These are phyloP conservation scores for Lecanicillium sp. DNA, from an alignment of 2,329 filamentous ascomycete species.

Conservation along the genomic window DNA sequence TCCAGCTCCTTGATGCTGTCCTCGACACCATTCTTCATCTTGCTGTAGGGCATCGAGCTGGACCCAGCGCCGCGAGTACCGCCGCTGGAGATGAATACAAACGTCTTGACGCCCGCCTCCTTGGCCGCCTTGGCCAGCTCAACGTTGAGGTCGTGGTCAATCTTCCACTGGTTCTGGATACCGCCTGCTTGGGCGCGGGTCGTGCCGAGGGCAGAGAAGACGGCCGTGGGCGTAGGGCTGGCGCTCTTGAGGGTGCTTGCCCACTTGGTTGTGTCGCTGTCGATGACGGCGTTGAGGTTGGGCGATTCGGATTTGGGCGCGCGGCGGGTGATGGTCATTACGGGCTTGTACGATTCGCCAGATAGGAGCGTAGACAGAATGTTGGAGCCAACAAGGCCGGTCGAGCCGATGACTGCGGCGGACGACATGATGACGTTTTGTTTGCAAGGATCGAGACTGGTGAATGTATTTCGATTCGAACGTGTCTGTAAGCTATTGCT, in stretches of 20 bases:
- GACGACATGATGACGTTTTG: slow-evolving; percentile 23
- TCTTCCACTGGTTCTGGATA: slow-evolving; percentile 72
- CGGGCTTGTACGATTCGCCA: slow-evolving; percentile 39
- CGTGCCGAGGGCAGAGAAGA: slow-evolving; percentile 75
- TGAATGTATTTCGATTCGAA: no score
- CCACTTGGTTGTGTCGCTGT: slow-evolving; percentile 64
- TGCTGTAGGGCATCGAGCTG: slow-evolving; percentile 40
- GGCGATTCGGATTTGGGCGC: slow-evolving; percentile 43
- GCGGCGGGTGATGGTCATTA: slow-evolving; percentile 61
- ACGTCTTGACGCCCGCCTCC: slow-evolving; percentile 61
- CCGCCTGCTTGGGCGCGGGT: slow-evolving; percentile 68
- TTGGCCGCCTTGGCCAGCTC: slow-evolving; percentile 69
- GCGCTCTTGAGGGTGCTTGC: slow-evolving; percentile 46
- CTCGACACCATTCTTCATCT: slow-evolving; percentile 86
- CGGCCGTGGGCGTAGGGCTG: slow-evolving; percentile 47
- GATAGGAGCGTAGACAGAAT: slow-evolving; percentile 62
- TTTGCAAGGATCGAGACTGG: no score
- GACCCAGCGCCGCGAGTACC: slow-evolving; percentile 34
- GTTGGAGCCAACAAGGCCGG: slow-evolving; percentile 61
- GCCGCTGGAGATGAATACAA: slow-evolving; percentile 63
- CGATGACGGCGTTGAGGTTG: slow-evolving; percentile 56
- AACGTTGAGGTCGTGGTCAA: slow-evolving; percentile 82
- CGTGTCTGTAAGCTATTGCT: no score
- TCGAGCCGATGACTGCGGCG: slow-evolving; percentile 53
- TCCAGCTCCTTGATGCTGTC: slow-evolving; percentile 61